These are phyloP conservation scores for Pseudogymnoascus sp. DNA, from an alignment of 2,329 filamentous ascomycete species.

Conservation along the genomic window DNA sequence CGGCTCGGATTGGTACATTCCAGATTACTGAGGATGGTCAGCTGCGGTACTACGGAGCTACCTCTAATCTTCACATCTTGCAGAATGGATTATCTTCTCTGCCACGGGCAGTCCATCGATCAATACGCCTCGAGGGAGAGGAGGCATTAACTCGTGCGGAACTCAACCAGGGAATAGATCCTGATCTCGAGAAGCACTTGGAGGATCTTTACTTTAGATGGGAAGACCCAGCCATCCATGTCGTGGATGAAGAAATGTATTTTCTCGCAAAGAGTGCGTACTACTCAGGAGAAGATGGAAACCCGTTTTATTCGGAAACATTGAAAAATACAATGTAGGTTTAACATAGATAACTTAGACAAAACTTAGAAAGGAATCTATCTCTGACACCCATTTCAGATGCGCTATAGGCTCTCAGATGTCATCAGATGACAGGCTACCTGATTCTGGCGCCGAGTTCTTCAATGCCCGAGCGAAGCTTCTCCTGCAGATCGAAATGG, in stretches of 20 bases:
- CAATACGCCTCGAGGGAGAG: conserved; percentile 14
- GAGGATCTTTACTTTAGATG: conserved; percentile 17
- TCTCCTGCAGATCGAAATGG: conserved; percentile 42
- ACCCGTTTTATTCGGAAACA: conserved; percentile 14
- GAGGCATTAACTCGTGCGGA: conserved; percentile 13
- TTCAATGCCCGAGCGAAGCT: conserved; percentile 40
- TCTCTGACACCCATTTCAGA: not conserved
- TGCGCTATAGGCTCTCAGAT: not conserved
- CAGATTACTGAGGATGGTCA: conserved; percentile 19
- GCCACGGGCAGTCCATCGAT: not conserved
- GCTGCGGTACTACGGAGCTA: conserved; percentile 19
- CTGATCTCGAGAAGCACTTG: conserved; percentile 13
- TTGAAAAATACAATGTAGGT: conserved; percentile 17
- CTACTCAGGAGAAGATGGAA: conserved; percentile 8
- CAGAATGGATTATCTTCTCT: conserved; percentile 14
- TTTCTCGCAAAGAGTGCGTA: conserved; percentile 1
- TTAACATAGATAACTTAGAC: not conserved
- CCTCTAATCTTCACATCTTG: conserved; percentile 17
- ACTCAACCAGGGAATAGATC: conserved; percentile 7
- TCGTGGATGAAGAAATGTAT: conserved; percentile 17
- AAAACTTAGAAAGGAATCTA: not conserved
- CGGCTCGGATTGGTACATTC: conserved; percentile 15
- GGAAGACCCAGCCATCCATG: conserved; percentile 16
- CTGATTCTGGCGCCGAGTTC: conserved; percentile 32
- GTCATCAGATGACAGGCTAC: not conserved